Conservation (phyloP, 495 filamentous ascomycete species). For the Talaromyces stipitatus region DNA sequence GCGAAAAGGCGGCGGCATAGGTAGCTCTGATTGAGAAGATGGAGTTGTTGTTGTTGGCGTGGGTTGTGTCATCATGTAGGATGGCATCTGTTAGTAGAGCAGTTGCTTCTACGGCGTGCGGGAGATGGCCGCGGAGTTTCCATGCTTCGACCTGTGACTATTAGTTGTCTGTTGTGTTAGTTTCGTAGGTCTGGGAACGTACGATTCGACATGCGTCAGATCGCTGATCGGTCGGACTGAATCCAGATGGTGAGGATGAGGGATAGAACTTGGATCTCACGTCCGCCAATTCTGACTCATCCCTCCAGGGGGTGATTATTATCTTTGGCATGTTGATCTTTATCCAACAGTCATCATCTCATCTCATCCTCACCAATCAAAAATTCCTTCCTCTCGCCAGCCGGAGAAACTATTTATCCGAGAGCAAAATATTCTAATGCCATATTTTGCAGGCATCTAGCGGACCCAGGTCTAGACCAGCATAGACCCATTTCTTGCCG, state of each 20-base stretch:
- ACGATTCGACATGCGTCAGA: conserved; percentile 40
- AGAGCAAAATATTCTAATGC: background rate
- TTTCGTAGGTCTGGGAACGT: conserved; percentile 12
- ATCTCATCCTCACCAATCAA: background rate
- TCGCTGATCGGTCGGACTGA: conserved; percentile 23
- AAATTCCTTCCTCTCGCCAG: background rate
- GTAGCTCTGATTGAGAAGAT: conserved; percentile 48
- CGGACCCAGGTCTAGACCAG: background rate
- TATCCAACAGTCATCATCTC: background rate
- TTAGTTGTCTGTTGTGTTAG: background rate
- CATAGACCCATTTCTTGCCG: background rate
- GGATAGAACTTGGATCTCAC: conserved; percentile 65
- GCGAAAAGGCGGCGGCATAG: conserved; percentile 53
- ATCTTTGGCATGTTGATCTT: conserved; percentile 57
- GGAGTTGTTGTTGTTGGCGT: too few relatives aligned
- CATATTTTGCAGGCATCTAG: background rate
- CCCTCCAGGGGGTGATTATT: conserved; percentile 73
- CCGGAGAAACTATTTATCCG: background rate
- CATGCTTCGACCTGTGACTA: conserved; percentile 40
- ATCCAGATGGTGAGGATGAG: conserved; percentile 8
- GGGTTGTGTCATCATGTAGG: conserved; percentile 53
- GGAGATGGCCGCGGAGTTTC: conserved; percentile 64
- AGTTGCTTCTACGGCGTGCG: conserved; percentile 76
- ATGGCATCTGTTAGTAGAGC: conserved; percentile 68
- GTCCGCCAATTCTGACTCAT: conserved; percentile 52